Conservation (phyloP, 495 filamentous ascomycete genomes). For the Lichenothelia convexa region DNA sequence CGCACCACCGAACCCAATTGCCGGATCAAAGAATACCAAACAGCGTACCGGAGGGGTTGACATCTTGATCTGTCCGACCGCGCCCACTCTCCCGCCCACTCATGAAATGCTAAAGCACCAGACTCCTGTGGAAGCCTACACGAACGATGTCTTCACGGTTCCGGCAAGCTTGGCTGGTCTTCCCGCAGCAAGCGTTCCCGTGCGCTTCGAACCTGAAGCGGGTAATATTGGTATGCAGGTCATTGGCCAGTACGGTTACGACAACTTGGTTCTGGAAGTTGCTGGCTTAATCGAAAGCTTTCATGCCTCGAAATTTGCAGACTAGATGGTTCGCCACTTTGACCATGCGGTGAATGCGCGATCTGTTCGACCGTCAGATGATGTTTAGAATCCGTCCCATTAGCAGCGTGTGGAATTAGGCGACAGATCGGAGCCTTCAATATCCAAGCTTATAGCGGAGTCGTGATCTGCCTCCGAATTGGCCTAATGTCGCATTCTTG, state of each 20-base stretch:
- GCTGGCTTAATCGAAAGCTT: slow-evolving; percentile 33
- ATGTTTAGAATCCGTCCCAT: no score
- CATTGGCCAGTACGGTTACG: slow-evolving; percentile 81
- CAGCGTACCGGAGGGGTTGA: slow-evolving; percentile 39
- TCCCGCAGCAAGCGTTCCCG: slow-evolving; percentile 70
- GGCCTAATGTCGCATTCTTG: no score
- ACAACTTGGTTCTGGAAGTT: slow-evolving; percentile 41
- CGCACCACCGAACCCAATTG: slow-evolving; percentile 43
- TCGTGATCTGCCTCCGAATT: no score
- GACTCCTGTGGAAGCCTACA: slow-evolving; percentile 42
- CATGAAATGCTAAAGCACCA: slow-evolving; percentile 28
- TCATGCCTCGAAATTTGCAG: no score
- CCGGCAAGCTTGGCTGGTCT: slow-evolving; percentile 85
- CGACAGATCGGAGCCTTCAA: no score
- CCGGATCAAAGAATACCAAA: neutral
- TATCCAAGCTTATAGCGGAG: no score
- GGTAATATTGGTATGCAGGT: slow-evolving; percentile 56
- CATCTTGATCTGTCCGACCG: slow-evolving; percentile 73
- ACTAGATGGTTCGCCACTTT: no score
- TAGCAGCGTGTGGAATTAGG: no score
- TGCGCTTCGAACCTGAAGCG: slow-evolving; percentile 10
- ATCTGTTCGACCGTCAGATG: no score
- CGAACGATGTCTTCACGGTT: slow-evolving; percentile 90
- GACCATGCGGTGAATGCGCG: no score
- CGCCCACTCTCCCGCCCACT: slow-evolving; percentile 56